Evolutionary conservation across 2,329 filamentous ascomycete genomes (phyloP), one percentile per base, ranked within the genome.

Genomic region (Stromatinia cepivora): DNA sequence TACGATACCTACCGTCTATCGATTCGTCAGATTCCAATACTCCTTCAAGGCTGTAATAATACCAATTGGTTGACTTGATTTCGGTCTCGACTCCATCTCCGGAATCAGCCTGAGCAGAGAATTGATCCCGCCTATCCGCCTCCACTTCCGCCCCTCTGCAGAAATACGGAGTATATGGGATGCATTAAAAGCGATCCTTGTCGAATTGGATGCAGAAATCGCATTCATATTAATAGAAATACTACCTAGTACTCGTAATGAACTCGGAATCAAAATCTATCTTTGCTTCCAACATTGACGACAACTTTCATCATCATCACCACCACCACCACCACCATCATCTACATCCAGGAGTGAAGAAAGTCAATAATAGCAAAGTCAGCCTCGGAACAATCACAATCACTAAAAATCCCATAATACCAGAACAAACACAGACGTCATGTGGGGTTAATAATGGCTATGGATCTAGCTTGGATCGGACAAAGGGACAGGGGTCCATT

Each of bases 401-500:
- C 39, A 17, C 9, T 39, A n/a, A 58, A 39, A 25, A n/a, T 34
- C 34, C 34, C 56, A 22, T 45, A 50, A 57, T 57, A n/a, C 20
- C 15, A 57, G 54, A 39, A 58, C 34, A 13, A 15, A 58, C 56
- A 42, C 45, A 36, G 59, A 62, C 59, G 59, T 62, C 59, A 62
- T 62, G 59, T 62, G 59, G 59, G 45, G 59, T 45, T 34, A 17
- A 25, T 36, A 31, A 25, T 36, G 28, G 25, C 28, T 25, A 62
- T 31, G 31, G 28, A 50, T 62, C 45, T 62, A 45, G 59, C 22
- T 46, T 39, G 54, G 31, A 50, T 59, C 46, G 34, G n/a, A 63
- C 57, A 68, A 62, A 68, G 56, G 17, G 45, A 67, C 65, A 67
- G 36, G 65, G 65, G 45, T 67, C 25, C 20, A 59, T 28, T 45